These are phyloP conservation scores for Colletotrichum liaoningense DNA, from an alignment of 2,329 filamentous ascomycete genomes.

Conservation along the genomic window DNA sequence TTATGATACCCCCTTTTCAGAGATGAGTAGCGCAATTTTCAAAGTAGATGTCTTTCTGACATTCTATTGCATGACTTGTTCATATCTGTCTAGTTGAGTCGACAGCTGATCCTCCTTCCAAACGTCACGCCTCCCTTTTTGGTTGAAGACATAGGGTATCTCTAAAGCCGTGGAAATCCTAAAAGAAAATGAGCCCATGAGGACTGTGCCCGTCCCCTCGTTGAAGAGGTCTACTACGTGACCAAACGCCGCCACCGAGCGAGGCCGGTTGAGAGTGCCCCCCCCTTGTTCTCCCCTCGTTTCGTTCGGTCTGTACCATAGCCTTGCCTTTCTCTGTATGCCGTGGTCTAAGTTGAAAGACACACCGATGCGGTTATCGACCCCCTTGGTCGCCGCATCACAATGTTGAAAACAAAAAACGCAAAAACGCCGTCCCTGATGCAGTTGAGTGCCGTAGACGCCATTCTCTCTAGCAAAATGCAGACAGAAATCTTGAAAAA, in stretches of 20 bases:
- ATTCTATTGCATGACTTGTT: background rate
- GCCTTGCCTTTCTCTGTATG: background rate
- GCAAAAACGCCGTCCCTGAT: constrained; percentile 26
- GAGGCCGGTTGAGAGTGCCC: constrained; percentile 34
- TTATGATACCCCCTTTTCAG: constrained; percentile 9
- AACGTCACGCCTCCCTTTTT: constrained; percentile 36
- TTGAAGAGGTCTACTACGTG: constrained; percentile 32
- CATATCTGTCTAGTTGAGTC: constrained; percentile 44
- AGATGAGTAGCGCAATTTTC: background rate
- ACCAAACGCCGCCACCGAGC: constrained; percentile 30
- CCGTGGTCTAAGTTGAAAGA: constrained; percentile 17
- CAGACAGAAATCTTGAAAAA: background rate
- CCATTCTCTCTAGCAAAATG: background rate
- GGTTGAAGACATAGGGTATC: constrained; percentile 51
- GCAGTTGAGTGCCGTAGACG: constrained; percentile 32
- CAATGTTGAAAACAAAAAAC: background rate
- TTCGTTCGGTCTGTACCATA: background rate
- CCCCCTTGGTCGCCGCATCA: background rate
- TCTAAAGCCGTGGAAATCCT: constrained; percentile 38
- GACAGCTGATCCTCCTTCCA: constrained; percentile 32
- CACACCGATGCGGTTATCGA: background rate
- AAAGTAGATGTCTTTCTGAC: background rate
- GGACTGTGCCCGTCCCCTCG: constrained; percentile 17
- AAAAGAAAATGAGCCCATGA: constrained; percentile 13
- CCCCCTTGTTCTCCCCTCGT: background rate